Percentiles rank a stretch among this genome's conserved stretches.
These are phyloP conservation scores for Annona squamosa DNA, from an alignment of 164 flowering plant species.

Conservation along the genomic window DNA sequence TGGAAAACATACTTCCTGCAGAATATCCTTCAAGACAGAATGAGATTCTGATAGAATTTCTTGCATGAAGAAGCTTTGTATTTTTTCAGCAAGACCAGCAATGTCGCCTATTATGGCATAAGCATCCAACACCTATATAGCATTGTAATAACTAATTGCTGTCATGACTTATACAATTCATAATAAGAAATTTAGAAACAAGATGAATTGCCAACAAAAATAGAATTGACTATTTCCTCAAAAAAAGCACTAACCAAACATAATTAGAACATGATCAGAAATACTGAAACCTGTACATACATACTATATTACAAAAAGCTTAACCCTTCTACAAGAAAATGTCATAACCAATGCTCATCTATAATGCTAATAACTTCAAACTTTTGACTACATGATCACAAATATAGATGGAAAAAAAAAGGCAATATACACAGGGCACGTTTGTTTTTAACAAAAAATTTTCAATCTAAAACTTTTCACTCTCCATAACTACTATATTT, in stretches of 20 bases:
- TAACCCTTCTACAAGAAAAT: too few species aligned
- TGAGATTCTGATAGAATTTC: slow-evolving; percentile 92
- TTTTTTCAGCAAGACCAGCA: slow-evolving; percentile 92
- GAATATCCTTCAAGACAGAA: slow-evolving; percentile 53
- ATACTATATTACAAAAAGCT: too few species aligned
- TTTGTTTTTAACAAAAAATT: too few species aligned
- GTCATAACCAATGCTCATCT: too few species aligned
- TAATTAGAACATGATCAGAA: too few species aligned
- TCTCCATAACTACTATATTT: too few species aligned
- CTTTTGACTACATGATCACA: too few species aligned
- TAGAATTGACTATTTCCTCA: neutral
- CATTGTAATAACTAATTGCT: slow-evolving; percentile 2
- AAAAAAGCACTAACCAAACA: slow-evolving; percentile 36
- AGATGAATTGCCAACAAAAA: neutral
- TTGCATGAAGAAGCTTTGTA: slow-evolving; percentile 96
- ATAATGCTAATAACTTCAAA: too few species aligned
- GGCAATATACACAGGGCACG: too few species aligned
- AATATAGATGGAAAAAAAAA: too few species aligned
- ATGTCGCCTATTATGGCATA: slow-evolving; percentile 92
- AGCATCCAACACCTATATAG: slow-evolving; percentile 85
- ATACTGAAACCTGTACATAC: too few species aligned
- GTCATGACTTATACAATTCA: neutral
- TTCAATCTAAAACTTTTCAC: too few species aligned
- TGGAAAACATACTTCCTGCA: slow-evolving; percentile 50
- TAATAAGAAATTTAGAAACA: neutral